These are phyloP conservation scores for Colletotrichum trifolii DNA, from an alignment of 2,329 filamentous ascomycete genomes.

Conservation along the genomic window DNA sequence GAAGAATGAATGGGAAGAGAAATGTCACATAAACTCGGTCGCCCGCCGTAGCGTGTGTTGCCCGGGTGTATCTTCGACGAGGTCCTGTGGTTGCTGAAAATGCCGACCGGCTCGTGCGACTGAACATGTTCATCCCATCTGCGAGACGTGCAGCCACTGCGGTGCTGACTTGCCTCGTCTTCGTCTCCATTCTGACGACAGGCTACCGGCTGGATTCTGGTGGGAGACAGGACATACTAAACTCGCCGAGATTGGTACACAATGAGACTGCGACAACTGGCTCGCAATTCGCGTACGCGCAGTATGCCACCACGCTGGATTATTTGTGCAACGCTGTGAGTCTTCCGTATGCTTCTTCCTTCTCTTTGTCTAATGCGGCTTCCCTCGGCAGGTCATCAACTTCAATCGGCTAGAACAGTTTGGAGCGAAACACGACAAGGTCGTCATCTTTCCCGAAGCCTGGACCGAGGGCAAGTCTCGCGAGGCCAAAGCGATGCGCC, in stretches of 20 bases:
- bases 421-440: constrained; percentile 54
- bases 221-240: neutral
- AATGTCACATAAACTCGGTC: constrained; percentile 9
- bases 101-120: neutral
- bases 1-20: neutral
- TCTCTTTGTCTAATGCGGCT: neutral
- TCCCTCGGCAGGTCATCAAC: constrained; percentile 51
- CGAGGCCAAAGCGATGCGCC: constrained; percentile 21
- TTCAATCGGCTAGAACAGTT: constrained; percentile 58
- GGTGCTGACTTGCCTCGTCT: constrained; percentile 9
- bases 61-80: neutral
- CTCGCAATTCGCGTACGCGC: constrained; percentile 57
- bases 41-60: neutral
- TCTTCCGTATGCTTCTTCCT: neutral
- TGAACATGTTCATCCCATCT: constrained; percentile 20
- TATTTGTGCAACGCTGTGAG: constrained; percentile 59
- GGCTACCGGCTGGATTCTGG: constrained; percentile 4
- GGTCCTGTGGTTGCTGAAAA: neutral
- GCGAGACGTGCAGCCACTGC: constrained; percentile 12
- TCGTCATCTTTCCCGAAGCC: constrained; percentile 57
- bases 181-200: constrained; percentile 12
- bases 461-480: constrained; percentile 22
- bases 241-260: neutral
- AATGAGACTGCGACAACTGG: constrained; percentile 11
- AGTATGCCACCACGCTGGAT: constrained; percentile 60